Conservation (phyloP, 1,139 yeast species). For the Candida sojae region DNA sequence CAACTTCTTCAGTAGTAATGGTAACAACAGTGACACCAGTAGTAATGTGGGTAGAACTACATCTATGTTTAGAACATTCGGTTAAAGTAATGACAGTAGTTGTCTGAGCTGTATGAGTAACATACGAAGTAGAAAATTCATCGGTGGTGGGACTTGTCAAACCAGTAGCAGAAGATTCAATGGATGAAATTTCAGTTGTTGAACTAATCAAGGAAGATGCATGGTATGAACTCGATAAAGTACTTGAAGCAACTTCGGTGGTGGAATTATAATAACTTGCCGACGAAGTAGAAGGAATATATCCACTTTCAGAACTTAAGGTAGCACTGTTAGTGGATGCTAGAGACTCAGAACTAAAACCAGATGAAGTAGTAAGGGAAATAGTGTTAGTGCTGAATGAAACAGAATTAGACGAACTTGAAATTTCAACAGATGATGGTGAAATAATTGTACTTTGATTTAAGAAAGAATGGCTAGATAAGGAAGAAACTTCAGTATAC, state of each 20-base stretch:
- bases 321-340: neutral
- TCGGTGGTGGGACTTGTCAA: neutral
- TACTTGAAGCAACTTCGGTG: neutral
- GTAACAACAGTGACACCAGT: slow-evolving; percentile 24
- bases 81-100: slow-evolving; percentile 24
- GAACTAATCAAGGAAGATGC: too few species aligned
- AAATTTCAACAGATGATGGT: neutral
- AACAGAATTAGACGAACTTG: neutral
- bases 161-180: slow-evolving; percentile 1
- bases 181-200: neutral
- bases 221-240: too few species aligned
- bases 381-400: neutral
- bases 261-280: neutral
- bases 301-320: neutral
- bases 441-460: neutral
- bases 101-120: slow-evolving; percentile 7
- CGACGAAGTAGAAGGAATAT: neutral
- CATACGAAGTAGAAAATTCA: neutral
- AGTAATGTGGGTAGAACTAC: slow-evolving; percentile 21
- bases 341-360: neutral
- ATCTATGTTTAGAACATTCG: slow-evolving; percentile 15
- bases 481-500: neutral
- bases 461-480: neutral
- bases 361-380: neutral
- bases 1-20: slow-evolving; percentile 11